These are phyloP conservation scores for Rhynchosporium agropyri DNA, from an alignment of 2,329 filamentous ascomycete species.

Conservation along the genomic window DNA sequence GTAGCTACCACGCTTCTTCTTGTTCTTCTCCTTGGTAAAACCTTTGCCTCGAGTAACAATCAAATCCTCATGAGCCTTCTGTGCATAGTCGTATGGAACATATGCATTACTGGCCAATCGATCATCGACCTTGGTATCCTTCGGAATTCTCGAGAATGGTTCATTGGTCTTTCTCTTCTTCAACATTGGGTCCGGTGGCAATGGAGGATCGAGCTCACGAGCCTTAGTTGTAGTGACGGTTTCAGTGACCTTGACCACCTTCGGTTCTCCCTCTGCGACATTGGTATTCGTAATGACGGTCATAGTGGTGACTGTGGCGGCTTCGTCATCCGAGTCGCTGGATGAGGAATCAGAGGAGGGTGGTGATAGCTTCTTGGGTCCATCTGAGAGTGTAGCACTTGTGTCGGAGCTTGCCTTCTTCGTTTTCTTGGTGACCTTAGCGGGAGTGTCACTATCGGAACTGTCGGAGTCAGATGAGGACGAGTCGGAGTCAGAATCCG, in stretches of 20 bases:
- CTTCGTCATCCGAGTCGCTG: conserved; percentile 30
- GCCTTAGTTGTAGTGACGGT: conserved; percentile 46
- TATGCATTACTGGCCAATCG: conserved; percentile 79
- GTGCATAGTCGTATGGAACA: conserved; percentile 82
- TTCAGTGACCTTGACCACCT: conserved; percentile 30
- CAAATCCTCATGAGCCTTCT: conserved; percentile 83
- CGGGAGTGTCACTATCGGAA: conserved; percentile 46
- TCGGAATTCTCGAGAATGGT: conserved; percentile 78
- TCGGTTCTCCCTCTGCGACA: conserved; percentile 30
- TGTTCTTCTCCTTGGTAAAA: conserved; percentile 99
- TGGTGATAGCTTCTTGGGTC: conserved; percentile 33
- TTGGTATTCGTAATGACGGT: conserved; percentile 46
- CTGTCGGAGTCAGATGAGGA: conserved; percentile 42
- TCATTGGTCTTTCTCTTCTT: conserved; percentile 53
- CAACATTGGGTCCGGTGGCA: conserved; percentile 42
- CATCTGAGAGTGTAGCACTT: conserved; percentile 42
- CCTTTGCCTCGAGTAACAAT: conserved; percentile 92
- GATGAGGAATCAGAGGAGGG: conserved; percentile 36
- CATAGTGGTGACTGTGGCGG: conserved; percentile 32
- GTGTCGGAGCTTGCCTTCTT: conserved; percentile 45
- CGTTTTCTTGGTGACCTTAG: conserved; percentile 50
- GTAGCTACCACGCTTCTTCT: conserved; percentile 92
- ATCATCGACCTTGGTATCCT: conserved; percentile 67
- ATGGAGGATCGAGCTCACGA: conserved; percentile 41
- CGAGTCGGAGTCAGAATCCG: conserved; percentile 35